A percentile compares a stretch with the other conserved stretches of the same genome.
Evolutionary conservation across 352 stramenopile genomes (phyloP).

Genomic region (Phytophthora litchii): DNA sequence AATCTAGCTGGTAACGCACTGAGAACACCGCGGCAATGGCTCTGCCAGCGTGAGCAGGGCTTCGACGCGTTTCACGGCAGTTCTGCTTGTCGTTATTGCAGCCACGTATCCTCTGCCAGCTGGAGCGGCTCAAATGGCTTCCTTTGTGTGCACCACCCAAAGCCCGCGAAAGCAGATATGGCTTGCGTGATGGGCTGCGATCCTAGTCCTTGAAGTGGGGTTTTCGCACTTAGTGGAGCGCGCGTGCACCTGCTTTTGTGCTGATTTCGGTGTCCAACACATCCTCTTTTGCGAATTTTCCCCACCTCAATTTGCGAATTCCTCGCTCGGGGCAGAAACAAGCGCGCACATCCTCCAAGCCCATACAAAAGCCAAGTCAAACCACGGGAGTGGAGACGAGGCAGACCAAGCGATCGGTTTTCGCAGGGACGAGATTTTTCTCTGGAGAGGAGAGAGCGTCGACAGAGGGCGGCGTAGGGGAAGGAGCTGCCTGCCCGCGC

Average conservation of each 20-base stretch:
- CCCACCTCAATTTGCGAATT: slow-evolving; percentile 25
- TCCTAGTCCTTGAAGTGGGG: slow-evolving; percentile 31
- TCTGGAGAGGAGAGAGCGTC: slow-evolving; percentile 27
- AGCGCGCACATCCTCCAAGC: slow-evolving; percentile 13
- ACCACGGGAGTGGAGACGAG: slow-evolving; percentile 20
- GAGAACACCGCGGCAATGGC: not conserved
- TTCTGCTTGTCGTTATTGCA: slow-evolving; percentile 12
- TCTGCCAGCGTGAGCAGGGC: not conserved
- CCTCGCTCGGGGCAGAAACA: slow-evolving; percentile 15
- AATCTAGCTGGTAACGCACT: not conserved
- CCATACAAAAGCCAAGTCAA: slow-evolving; percentile 35
- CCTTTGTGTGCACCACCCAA: slow-evolving; percentile 24
- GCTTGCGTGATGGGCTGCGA: slow-evolving; percentile 31
- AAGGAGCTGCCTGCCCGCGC: slow-evolving; percentile 13
- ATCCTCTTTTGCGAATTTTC: not conserved
- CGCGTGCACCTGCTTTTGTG: slow-evolving; percentile 16
- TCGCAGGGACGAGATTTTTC: slow-evolving; percentile 26
- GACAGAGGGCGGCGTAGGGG: slow-evolving; percentile 26
- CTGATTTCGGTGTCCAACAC: not conserved
- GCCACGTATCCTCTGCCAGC: slow-evolving; percentile 8
- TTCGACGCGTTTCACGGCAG: not conserved
- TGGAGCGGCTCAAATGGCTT: slow-evolving; percentile 31
- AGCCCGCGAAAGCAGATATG: slow-evolving; percentile 25
- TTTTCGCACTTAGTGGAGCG: not conserved
- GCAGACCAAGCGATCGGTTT: slow-evolving; percentile 33